These are phyloP conservation scores for Helianthus annuus DNA, from an alignment of 129 eudicot species.

Conservation along the genomic window DNA sequence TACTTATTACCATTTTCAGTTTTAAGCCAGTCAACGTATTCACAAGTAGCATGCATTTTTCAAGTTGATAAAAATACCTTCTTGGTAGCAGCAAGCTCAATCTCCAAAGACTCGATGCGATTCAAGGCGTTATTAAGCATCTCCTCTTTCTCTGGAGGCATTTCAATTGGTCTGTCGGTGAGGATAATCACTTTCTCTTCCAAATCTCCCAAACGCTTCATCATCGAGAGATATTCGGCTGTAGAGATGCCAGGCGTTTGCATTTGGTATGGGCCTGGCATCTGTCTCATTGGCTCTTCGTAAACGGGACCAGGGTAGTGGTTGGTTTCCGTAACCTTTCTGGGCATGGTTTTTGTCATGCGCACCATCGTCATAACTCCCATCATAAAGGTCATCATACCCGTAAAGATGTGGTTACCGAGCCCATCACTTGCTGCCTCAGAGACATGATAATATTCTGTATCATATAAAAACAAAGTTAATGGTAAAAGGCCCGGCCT, in stretches of 20 bases:
- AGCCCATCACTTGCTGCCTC: slow-evolving; percentile 40
- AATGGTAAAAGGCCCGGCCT: neutral
- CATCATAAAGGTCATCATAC: slow-evolving; percentile 85
- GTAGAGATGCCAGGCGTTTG: slow-evolving; percentile 52
- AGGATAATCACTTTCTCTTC: slow-evolving; percentile 73
- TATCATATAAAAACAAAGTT: neutral
- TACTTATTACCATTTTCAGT: too few relatives aligned
- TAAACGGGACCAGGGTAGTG: slow-evolving; percentile 50
- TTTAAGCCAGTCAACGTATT: neutral
- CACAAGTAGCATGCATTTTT: neutral
- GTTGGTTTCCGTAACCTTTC: slow-evolving; percentile 63
- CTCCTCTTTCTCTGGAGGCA: slow-evolving; percentile 98
- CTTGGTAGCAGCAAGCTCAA: slow-evolving; percentile 69
- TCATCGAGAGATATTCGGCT: slow-evolving; percentile 65
- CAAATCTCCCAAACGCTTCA: slow-evolving; percentile 87
- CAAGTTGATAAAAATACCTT: slow-evolving; percentile 57
- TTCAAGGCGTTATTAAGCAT: slow-evolving; percentile 70
- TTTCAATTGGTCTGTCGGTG: slow-evolving; percentile 55
- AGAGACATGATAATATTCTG: slow-evolving; percentile 34
- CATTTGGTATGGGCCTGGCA: slow-evolving; percentile 32
- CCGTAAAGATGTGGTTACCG: slow-evolving; percentile 62
- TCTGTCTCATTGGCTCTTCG: slow-evolving; percentile 37
- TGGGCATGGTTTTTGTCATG: slow-evolving; percentile 81
- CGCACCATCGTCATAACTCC: slow-evolving; percentile 88
- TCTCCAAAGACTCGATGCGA: slow-evolving; percentile 74